Conservation (phyloP, 2,329 filamentous ascomycete genomes). For the Pleoardoris graminearum region DNA sequence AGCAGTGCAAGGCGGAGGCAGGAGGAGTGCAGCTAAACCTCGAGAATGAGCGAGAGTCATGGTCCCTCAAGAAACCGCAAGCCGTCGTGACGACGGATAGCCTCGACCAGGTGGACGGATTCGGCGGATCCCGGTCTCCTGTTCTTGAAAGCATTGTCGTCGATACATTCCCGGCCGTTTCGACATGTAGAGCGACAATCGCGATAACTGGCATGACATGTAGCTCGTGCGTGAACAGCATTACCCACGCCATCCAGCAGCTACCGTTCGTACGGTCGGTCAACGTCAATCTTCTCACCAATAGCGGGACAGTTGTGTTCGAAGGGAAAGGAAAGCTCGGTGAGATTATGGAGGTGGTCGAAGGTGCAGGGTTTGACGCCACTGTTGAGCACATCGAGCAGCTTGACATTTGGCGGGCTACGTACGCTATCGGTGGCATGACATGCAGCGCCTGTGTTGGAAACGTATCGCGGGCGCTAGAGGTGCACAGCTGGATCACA, state of each 20-base stretch:
- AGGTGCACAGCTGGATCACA: slow-evolving; percentile 51
- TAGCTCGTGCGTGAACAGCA: slow-evolving; percentile 58
- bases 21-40: slow-evolving; percentile 26
- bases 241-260: slow-evolving; percentile 55
- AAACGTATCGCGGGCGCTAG: slow-evolving; percentile 52
- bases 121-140: slow-evolving; percentile 15
- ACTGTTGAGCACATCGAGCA: slow-evolving; percentile 40
- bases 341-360: slow-evolving; percentile 55
- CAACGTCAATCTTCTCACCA: slow-evolving; percentile 57
- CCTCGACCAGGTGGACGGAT: slow-evolving; percentile 17
- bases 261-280: slow-evolving; percentile 52
- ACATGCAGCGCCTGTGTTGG: slow-evolving; percentile 61
- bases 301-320: slow-evolving; percentile 56
- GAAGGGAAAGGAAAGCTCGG: slow-evolving; percentile 49
- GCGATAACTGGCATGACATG: slow-evolving; percentile 65
- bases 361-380: slow-evolving; percentile 53
- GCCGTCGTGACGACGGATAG: slow-evolving; percentile 18
- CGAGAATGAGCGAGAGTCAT: slow-evolving; percentile 10
- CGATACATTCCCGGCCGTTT: slow-evolving; percentile 9
- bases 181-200: slow-evolving; percentile 46
- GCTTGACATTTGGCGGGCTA: slow-evolving; percentile 44
- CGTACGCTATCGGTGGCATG: slow-evolving; percentile 59
- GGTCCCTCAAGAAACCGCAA: slow-evolving; percentile 18
- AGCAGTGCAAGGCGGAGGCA: slow-evolving; percentile 38
- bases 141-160: slow-evolving; percentile 19